Percentiles rank a stretch among this genome's conserved stretches.
These are phyloP conservation scores for Elsinoe necatrix DNA, from an alignment of 2,329 filamentous ascomycete genomes.

Conservation along the genomic window DNA sequence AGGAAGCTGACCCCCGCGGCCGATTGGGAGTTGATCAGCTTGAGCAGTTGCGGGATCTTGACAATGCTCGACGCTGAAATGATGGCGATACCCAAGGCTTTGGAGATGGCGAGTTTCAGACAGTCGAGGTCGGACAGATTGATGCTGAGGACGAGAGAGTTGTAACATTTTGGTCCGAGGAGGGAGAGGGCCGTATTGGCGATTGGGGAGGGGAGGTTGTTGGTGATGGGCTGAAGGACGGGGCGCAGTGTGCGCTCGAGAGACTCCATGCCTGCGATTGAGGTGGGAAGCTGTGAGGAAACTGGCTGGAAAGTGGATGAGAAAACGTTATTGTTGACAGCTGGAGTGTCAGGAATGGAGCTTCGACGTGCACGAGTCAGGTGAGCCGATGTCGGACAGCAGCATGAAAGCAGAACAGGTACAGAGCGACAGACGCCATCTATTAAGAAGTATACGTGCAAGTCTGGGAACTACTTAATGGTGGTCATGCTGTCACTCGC, in stretches of 20 bases:
- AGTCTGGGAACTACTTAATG: not conserved
- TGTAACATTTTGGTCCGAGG: constrained; percentile 75
- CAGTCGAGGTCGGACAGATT: constrained; percentile 69
- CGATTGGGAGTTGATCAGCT: constrained; percentile 73
- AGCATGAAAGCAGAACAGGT: not conserved
- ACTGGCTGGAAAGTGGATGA: not conserved
- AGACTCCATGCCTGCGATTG: constrained; percentile 34
- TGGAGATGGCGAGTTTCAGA: constrained; percentile 82
- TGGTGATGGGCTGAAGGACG: constrained; percentile 37
- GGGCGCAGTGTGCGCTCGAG: constrained; percentile 37
- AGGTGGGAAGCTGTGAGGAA: not conserved
- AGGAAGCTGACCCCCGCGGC: constrained; percentile 80
- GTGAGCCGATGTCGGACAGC: not conserved
- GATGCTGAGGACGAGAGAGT: constrained; percentile 74
- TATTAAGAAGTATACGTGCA: not conserved
- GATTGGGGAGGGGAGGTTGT: constrained; percentile 57
- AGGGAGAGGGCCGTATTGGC: constrained; percentile 68
- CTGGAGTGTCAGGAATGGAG: constrained; percentile 8
- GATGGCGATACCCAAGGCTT: constrained; percentile 87
- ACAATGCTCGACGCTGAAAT: constrained; percentile 83
- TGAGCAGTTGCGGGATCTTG: constrained; percentile 94
- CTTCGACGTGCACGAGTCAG: constrained; percentile 1
- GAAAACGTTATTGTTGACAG: constrained; percentile 9
- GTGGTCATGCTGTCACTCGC: not conserved
- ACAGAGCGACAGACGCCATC: not conserved